Base-by-base conservation (phyloP, 2,329 filamentous ascomycete species). In the Bipolaris gigantea region DNA sequence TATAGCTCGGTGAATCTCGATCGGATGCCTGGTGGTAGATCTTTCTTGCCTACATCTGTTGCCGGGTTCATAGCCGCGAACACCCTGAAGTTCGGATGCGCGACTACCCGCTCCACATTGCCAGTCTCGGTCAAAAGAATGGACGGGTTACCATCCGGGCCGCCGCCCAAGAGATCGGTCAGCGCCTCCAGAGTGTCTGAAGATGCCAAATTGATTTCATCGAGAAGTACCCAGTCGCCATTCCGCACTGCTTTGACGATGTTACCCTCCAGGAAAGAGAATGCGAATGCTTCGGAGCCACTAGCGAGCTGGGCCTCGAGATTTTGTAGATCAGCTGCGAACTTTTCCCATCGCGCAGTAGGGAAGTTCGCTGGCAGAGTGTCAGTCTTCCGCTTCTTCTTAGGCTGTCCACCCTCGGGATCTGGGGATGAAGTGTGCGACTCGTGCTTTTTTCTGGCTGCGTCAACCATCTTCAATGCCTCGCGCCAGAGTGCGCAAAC, bases 51-150 rank as follows among this genome's bases (percentile, higher is more conserved):
- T 51, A 97, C 87, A 77, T 99, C 94, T 3, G 94, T 99, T 5
- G 94, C 94, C 27, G 94, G 94, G 69, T 99, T 99, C 94, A 99
- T 99, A 25, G 95, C 94, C 47, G 90, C 95, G 70, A 99, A 99
- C 13, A 99, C 89, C 35, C 94, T 87, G 73, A 99, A 99, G 60
- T 96, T 87, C 0, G 91, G 88, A 73, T 99, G 93, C 0, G 92
- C 94, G 56, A 87, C 83, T 33, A 99, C 87, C 60, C 92, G 85
- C 73, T 97, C 91, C 39, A 96, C 90, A 63, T 94, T 92, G 34
- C 94, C 94, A 35, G 92, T 94, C 76, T 99, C 94, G 0, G 92
- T 92, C 7, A 99, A 82, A 4, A 99, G 78, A 41, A 99, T 86
- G 0, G 90, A 97, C 1, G 93, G 93, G 0, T 81, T 80, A 32